A percentile compares a stretch with the other conserved stretches of the same genome.
Conservation (phyloP, 2,329 filamentous ascomycete genomes). For the Apiospora sp. region DNA sequence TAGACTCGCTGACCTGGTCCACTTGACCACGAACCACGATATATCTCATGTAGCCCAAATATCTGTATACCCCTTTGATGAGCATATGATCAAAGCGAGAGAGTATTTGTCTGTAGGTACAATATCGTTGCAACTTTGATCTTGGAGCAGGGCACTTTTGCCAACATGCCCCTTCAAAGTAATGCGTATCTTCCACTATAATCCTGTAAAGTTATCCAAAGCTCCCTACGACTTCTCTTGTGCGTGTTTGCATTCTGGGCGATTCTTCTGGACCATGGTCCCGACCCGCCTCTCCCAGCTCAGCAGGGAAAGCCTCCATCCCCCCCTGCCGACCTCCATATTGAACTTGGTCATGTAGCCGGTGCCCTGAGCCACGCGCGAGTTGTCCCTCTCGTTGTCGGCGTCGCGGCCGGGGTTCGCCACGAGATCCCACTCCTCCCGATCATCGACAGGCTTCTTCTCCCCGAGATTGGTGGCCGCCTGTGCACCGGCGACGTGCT, state of each 20-base stretch:
- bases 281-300: neutral
- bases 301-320: neutral
- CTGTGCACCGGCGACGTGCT: neutral
- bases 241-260: neutral
- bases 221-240: too few relatives aligned
- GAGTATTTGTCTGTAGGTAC: neutral
- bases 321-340: neutral
- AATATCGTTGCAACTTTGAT: too few relatives aligned
- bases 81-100: neutral
- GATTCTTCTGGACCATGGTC: neutral
- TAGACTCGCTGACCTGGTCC: too few relatives aligned
- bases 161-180: too few relatives aligned
- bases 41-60: too few relatives aligned
- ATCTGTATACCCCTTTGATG: too few relatives aligned
- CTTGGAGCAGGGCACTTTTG: too few relatives aligned
- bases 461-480: too few relatives aligned
- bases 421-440: neutral
- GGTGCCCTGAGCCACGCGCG: neutral
- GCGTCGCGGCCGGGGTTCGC: neutral
- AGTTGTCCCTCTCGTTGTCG: conserved; percentile 3
- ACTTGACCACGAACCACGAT: too few relatives aligned
- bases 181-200: too few relatives aligned
- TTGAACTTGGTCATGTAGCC: neutral
- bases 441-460: neutral
- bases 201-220: too few relatives aligned